Conservation (phyloP, 495 filamentous ascomycete genomes). For the Aspergillus steynii region DNA sequence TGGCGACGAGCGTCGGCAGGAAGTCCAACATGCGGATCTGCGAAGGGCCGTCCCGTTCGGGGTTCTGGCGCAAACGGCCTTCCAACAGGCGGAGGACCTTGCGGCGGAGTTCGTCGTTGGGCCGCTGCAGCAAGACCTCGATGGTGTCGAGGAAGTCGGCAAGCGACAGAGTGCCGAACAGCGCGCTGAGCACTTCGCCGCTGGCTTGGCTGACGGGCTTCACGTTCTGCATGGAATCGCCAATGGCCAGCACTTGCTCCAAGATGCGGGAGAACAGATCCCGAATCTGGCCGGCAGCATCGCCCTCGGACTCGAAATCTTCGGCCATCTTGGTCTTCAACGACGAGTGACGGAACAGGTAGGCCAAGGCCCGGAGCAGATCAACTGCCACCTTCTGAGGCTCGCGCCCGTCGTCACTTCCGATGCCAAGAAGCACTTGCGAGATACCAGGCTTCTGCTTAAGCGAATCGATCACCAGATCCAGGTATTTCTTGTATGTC, state of each 20-base stretch:
- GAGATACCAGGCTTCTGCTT: conserved; percentile 70
- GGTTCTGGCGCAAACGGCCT: conserved; percentile 67
- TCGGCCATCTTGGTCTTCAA: conserved; percentile 44
- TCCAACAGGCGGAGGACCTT: conserved; percentile 80
- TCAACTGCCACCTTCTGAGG: conserved; percentile 59
- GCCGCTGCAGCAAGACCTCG: conserved; percentile 70
- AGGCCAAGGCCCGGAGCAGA: conserved; percentile 54
- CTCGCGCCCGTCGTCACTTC: conserved; percentile 61
- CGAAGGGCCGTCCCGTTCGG: conserved; percentile 62
- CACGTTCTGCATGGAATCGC: conserved; percentile 58
- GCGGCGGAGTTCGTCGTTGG: conserved; percentile 68
- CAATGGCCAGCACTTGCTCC: conserved; percentile 64
- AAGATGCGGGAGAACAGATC: conserved; percentile 68
- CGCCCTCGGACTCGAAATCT: conserved; percentile 36
- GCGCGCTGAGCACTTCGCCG: conserved; percentile 66
- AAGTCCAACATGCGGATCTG: conserved; percentile 72
- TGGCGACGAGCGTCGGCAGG: conserved; percentile 69
- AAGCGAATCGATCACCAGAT: conserved; percentile 69
- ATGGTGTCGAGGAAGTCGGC: conserved; percentile 83
- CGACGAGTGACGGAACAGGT: conserved; percentile 46
- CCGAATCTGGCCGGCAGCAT: conserved; percentile 59
- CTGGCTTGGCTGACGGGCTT: conserved; percentile 63
- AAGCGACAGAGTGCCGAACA: conserved; percentile 77
- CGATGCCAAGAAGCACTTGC: conserved; percentile 62
- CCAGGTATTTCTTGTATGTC: conserved; percentile 70